Evolutionary conservation across 1,284 basidiomycete genomes (phyloP).

Genomic region (Ceratorhiza oryzae-sativae): DNA sequence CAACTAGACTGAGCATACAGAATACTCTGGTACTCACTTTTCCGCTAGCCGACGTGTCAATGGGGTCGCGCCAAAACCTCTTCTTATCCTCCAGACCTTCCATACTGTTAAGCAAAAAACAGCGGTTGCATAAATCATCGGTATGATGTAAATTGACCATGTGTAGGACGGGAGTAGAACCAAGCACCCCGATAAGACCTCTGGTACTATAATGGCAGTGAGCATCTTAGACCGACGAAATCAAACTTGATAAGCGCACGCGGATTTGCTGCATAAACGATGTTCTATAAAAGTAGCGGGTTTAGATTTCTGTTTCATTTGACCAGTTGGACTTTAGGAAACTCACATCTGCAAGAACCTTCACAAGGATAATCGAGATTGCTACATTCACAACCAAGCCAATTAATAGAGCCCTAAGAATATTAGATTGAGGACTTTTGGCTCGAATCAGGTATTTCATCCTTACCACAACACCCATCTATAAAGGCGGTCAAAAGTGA

Average conservation of each 20-base stretch:
- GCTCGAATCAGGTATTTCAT: background rate
- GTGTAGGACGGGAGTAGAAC: background rate
- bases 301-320: background rate
- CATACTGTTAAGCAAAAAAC: conserved; percentile 4
- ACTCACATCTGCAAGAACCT: conserved; percentile 5
- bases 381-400: background rate
- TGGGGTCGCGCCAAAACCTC: background rate
- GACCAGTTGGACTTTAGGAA: background rate
- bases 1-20: background rate
- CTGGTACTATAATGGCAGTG: background rate
- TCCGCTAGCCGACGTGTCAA: background rate
- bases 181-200: conserved; percentile 11
- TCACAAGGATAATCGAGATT: background rate
- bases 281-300: background rate
- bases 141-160: conserved; percentile 6
- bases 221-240: too few relatives aligned
- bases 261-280: conserved; percentile 2
- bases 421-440: background rate
- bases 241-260: background rate
- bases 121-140: conserved; percentile 2
- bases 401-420: background rate
- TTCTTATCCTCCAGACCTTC: conserved; percentile 8
- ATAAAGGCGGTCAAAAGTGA: too few relatives aligned
- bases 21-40: background rate
- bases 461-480: conserved; percentile 12